Conservation (phyloP, 2,329 filamentous ascomycete genomes). For the Microdochium bolleyi region DNA sequence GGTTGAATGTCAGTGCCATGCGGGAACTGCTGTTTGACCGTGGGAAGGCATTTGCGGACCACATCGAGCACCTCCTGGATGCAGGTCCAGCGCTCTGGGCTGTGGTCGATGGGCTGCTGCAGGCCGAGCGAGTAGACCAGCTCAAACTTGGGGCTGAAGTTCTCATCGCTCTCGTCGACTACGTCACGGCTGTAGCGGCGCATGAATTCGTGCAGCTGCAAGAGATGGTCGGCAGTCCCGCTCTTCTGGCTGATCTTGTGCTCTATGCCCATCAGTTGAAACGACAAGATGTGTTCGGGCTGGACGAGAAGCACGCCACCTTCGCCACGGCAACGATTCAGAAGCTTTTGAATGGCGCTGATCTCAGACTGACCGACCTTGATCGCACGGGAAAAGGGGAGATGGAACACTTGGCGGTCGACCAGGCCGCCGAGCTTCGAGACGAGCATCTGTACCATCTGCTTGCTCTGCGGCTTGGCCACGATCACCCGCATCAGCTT, state of each 20-base stretch:
- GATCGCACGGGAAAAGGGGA: conserved; percentile 51
- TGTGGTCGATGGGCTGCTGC: conserved; percentile 40
- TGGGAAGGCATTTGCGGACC: conserved; percentile 20
- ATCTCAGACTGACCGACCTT: conserved; percentile 22
- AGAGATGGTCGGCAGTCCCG: conserved; percentile 21
- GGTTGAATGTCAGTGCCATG: conserved; percentile 32
- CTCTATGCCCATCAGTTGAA: conserved; percentile 54
- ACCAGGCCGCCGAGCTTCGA: conserved; percentile 48
- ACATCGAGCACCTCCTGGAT: conserved; percentile 44
- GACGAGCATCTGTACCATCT: conserved; percentile 51
- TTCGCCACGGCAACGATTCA: conserved; percentile 34
- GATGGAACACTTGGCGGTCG: conserved; percentile 41
- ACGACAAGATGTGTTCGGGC: conserved; percentile 56
- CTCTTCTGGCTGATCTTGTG: conserved; percentile 22
- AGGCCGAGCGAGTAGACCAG: conserved; percentile 54
- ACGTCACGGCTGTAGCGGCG: conserved; percentile 40
- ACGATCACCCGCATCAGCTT: conserved; percentile 51
- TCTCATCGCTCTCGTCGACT: conserved; percentile 59
- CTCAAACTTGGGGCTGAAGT: conserved; percentile 52
- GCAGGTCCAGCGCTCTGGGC: conserved; percentile 46
- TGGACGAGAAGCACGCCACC: conserved; percentile 53
- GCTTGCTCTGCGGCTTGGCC: conserved; percentile 49
- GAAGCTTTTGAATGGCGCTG: conserved; percentile 25
- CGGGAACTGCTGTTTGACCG: conserved; percentile 21
- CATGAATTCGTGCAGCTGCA: conserved; percentile 35